Percentiles rank a stretch among this genome's conserved stretches.
phyloP scores from a whole-genome alignment of 1,284 basidiomycete genomes.

The Coriolopsis trogii region DNA sequence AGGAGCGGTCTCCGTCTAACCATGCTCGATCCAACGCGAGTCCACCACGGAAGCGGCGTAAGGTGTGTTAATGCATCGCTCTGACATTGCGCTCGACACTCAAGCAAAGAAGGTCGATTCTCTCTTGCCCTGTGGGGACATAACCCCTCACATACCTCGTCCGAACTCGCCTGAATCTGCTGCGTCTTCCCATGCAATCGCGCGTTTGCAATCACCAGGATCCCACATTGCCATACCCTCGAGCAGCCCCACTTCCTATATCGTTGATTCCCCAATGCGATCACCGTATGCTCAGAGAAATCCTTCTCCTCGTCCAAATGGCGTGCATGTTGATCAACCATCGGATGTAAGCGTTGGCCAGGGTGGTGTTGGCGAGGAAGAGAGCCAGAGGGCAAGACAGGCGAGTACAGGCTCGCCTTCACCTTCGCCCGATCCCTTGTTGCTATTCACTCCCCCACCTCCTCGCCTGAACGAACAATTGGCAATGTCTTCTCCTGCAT shows the following conservation, averaged over 20 bases:
- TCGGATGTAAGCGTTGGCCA: too few species aligned
- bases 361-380: background rate
- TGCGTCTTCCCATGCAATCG: too few species aligned
- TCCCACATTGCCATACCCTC: too few species aligned
- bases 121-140: background rate
- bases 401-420: slow-evolving; percentile 12
- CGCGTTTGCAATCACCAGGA: too few species aligned
- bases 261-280: too few species aligned
- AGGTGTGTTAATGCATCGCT: slow-evolving; percentile 2
- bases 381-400: background rate
- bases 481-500: background rate
- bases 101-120: background rate
- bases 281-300: too few species aligned
- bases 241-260: too few species aligned
- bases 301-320: background rate
- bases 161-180: too few species aligned
- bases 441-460: slow-evolving; percentile 15
- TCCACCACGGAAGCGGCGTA: slow-evolving; percentile 17
- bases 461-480: background rate
- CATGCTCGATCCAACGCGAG: background rate
- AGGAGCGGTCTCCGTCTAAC: background rate
- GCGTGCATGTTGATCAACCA: background rate
- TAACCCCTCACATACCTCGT: background rate
- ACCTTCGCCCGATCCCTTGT: slow-evolving; percentile 18
- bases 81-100: background rate